A percentile compares a stretch with the other conserved stretches of the same genome.
Evolutionary conservation across 768 basidiomycete species (phyloP).

Genomic region (Boletus rubropictus): DNA sequence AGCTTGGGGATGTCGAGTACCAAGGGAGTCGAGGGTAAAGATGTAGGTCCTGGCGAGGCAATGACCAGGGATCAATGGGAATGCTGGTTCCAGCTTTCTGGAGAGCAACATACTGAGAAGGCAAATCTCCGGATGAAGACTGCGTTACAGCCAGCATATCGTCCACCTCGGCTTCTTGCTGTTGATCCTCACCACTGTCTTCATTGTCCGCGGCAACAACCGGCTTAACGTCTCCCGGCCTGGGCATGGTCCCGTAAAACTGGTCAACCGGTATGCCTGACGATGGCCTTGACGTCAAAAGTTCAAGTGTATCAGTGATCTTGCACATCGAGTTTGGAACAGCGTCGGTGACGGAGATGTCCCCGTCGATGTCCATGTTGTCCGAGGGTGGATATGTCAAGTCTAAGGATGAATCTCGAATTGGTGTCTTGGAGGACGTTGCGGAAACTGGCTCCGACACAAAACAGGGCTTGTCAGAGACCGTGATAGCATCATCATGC

Average conservation of each 20-base stretch:
- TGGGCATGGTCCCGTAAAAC: slow-evolving; percentile 20
- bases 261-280: slow-evolving; percentile 14
- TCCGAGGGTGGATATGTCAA: slow-evolving; percentile 20
- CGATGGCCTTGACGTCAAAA: slow-evolving; percentile 3
- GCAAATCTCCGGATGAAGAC: slow-evolving; percentile 10
- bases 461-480: slow-evolving; percentile 14
- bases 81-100: neutral
- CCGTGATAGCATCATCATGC: slow-evolving; percentile 3
- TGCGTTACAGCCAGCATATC: slow-evolving; percentile 26
- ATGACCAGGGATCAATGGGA: neutral
- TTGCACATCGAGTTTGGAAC: neutral
- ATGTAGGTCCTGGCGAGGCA: slow-evolving; percentile 57
- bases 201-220: slow-evolving; percentile 19
- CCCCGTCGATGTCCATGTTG: slow-evolving; percentile 25
- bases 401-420: slow-evolving; percentile 15
- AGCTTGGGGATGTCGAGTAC: slow-evolving; percentile 62
- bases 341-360: neutral
- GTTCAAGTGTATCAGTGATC: neutral
- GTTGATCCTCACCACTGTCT: slow-evolving; percentile 25
- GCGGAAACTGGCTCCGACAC: slow-evolving; percentile 6
- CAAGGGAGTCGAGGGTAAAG: slow-evolving; percentile 87
- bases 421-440: slow-evolving; percentile 2
- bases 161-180: slow-evolving; percentile 30
- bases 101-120: slow-evolving; percentile 20
- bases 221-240: neutral